Percentiles rank a stretch among this genome's conserved stretches.
Conservation (phyloP, 2,329 filamentous ascomycete genomes). For the Leptographium flavum region DNA sequence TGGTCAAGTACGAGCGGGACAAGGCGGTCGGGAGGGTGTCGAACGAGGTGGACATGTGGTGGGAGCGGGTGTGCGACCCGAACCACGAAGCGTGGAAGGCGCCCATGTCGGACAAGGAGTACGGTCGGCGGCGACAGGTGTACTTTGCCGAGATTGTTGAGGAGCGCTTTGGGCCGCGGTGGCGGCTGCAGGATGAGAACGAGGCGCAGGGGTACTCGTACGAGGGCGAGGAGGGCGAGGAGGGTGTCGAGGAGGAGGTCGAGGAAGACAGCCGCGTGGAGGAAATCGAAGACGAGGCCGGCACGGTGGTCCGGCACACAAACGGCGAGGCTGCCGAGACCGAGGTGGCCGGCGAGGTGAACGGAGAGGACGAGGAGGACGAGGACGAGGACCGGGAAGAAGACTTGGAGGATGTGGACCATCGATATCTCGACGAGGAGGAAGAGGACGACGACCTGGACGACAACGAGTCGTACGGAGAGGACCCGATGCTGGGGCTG, state of each 20-base stretch:
- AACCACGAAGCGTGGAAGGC: slow-evolving; percentile 46
- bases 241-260: slow-evolving; percentile 8
- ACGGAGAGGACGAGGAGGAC: slow-evolving; percentile 41
- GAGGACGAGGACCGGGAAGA: slow-evolving; percentile 20
- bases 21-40: slow-evolving; percentile 45
- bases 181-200: slow-evolving; percentile 24
- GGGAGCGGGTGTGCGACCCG: slow-evolving; percentile 43
- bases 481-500: slow-evolving; percentile 67
- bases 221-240: slow-evolving; percentile 18
- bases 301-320: slow-evolving; percentile 54
- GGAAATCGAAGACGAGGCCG: slow-evolving; percentile 27
- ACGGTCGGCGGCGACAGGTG: slow-evolving; percentile 40
- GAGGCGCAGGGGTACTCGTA: slow-evolving; percentile 13
- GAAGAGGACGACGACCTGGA: slow-evolving; percentile 44
- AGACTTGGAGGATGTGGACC: slow-evolving; percentile 13
- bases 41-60: slow-evolving; percentile 51
- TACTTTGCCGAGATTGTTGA: slow-evolving; percentile 46
- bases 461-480: slow-evolving; percentile 66
- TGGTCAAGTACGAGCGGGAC: slow-evolving; percentile 45
- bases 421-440: slow-evolving; percentile 19
- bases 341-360: no score
- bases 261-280: slow-evolving; percentile 16
- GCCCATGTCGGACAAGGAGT: slow-evolving; percentile 45
- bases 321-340: no score
- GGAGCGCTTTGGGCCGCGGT: slow-evolving; percentile 36